Conservation (phyloP, 2,329 filamentous ascomycete genomes). For the Aureobasidium sp. region DNA sequence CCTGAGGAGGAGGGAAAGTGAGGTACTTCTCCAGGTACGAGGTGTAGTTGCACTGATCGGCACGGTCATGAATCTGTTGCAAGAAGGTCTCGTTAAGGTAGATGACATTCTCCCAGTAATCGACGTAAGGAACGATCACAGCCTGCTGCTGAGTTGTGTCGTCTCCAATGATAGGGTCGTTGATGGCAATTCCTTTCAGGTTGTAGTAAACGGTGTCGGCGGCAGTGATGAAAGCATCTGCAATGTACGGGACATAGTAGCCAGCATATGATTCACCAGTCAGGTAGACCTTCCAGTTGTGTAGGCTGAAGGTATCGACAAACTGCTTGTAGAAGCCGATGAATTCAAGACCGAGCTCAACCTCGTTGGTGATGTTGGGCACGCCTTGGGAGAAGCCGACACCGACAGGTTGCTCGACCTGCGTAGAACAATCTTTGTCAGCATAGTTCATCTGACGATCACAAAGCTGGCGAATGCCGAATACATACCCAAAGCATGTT, state of each 20-base stretch:
- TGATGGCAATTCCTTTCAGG: conserved; percentile 28
- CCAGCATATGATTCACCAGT: conserved; percentile 61
- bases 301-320: conserved; percentile 43
- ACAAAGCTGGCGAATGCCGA: no score
- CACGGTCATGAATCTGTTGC: conserved; percentile 25
- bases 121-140: conserved; percentile 16
- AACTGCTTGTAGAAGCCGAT: conserved; percentile 45
- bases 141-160: conserved; percentile 14
- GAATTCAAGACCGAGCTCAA: conserved; percentile 37
- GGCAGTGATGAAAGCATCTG: conserved; percentile 46
- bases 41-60: conserved; percentile 42
- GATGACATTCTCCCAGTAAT: conserved; percentile 17
- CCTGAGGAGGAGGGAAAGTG: conserved; percentile 32
- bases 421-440: neutral
- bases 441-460: no score
- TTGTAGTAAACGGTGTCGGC: conserved; percentile 33
- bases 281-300: conserved; percentile 42
- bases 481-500: conserved; percentile 61
- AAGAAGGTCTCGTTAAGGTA: conserved; percentile 20
- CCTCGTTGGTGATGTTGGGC: conserved; percentile 31
- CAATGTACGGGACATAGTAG: conserved; percentile 52
- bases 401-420: conserved; percentile 29
- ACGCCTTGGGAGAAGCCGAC: conserved; percentile 25
- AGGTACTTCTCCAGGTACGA: conserved; percentile 36
- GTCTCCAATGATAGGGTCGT: conserved; percentile 39